Base-by-base conservation (phyloP, 805 yeast genomes). In the Wickerhamiella alocasiicola region DNA sequence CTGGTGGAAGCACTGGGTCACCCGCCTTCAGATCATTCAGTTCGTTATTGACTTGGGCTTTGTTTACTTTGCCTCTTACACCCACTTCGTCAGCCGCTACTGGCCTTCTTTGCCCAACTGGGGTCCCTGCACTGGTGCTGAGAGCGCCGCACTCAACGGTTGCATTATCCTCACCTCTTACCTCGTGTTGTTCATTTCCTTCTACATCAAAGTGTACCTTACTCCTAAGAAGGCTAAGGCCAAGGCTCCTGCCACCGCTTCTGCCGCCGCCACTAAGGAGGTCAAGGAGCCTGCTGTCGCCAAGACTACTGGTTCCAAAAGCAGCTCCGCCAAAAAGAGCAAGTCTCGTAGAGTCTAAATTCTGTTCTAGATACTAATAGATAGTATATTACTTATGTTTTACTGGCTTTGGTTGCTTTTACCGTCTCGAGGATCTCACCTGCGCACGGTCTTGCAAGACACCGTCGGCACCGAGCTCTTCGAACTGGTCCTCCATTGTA, bases 1-100 rank as follows among this genome's bases (percentile, higher is more conserved):
- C 41, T 87, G 96, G 96, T 88, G 98, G 98, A 88, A 91, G 67
- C 93, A 87, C 68, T 88, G 95, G 95, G 95, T 88, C 51, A 88
- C 98, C 43, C 73, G 94, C 50, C 78, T 83, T 70, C 98, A 88
- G 69, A 88, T 88, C 65, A 67, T 82, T 55, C 98, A 88, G 67
- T 88, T 88, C 59, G 65, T 88, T 51, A 70, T 88, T 56, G 98
- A 88, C 63, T 72, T 88, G 57, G 75, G 70, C 31, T 87, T 88
- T 60, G 93, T 91, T 49, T 91, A 85, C 70, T 85, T 82, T 62
- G 95, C 95, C 39, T 80, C 94, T 42, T 88, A 83, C 66, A 79
- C 95, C 48, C 85, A 79, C 66, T 84, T 81, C 59, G 87, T 91
- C 29, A 67, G 68, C 59, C 71, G 68, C 46, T 84, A 77, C 68